Evolutionary conservation across 495 filamentous ascomycete species (phyloP), one percentile per base, ranked within the genome.

Genomic region (Tuber indicum): DNA sequence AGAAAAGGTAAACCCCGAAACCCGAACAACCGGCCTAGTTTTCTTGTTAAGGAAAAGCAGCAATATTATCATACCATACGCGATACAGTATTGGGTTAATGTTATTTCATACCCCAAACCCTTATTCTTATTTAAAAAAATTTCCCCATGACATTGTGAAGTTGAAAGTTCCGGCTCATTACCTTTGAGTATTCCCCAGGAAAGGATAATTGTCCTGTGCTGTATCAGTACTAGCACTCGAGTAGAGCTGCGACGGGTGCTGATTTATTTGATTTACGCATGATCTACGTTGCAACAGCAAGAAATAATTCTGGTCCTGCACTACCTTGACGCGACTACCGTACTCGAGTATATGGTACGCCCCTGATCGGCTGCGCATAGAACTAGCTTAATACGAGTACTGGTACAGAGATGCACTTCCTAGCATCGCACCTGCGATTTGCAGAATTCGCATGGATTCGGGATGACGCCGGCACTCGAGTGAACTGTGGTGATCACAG

Each of bases 1-100:
- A 72, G 44, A 52, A 69, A 62, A 70, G 70, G 74, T 69, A 47
- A 47, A 79, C 41, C 77, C 77, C 75, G 62, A 74, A 66, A 47
- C 74, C 75, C 49, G 71, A 71, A 42, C 66, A 36, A 12, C 58
- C 69, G 76, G 58, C 62, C 41, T 72, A 26, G 12, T 39, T 32
- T 77, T 73, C 39, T 9, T 5, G 32, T n/a, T 52, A 75, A 47
- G 58, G 58, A 36, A 66, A 36, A 32, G 26, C 26, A 7, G 58
- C 26, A 66, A 62, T 16, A n/a, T n/a, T n/a, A n/a, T n/a, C n/a
- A n/a, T n/a, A n/a, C n/a, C n/a, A n/a, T n/a, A 46, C 44, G 1
- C 12, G 44, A 47, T 47, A 36, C 58, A 4, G 26, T 14, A 66
- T 36, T 66, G 58, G 58, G 58, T 36, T 66, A 66, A 17, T 36